Base-by-base conservation (phyloP, 1,284 basidiomycete species). In the Ceratobasidium papillatum region DNA sequence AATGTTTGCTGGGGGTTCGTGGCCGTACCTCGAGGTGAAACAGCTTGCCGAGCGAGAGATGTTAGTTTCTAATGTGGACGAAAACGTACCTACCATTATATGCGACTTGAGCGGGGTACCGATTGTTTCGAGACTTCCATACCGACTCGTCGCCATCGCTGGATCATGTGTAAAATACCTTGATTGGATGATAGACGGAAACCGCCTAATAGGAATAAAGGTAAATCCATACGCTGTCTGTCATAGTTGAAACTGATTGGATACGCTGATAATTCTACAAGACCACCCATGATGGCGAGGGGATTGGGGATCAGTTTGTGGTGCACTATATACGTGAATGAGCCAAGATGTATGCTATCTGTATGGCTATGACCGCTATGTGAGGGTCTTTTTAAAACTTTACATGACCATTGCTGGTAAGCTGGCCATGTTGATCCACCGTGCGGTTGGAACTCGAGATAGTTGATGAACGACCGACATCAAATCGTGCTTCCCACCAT, bases 71-170 rank as follows among this genome's bases (percentile, higher is more conserved):
- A 25, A 22, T 34, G 66, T 69, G 8, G 52, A 58, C 3, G 36
- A 38, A 27, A 51, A 69, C 11, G 17, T 30, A 5, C 52, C 66
- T 27, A 69, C 66, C 14, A 22, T 58, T 17, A 56, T 69, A 19
- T 22, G 14, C 3, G 52, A 34, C 27, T 25, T 69, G 7, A 34
- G 66, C 9, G 3, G 25, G n/a, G 9, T 12, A 2, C 52, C 66
- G 25, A 58, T 69, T 43, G 32, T 69, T 43, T 69, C 66, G 14
- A 52, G 66, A 25, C 43, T 69, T 12, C 66, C 66, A 9, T 69
- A 58, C 34, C n/a, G 51, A 32, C 66, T 69, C 9, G 22, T 17
- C 17, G 22, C 41, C 2, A 41, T 61, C 17, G 36, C 22, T n/a
- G 36, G 36, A n/a, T 3, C 22, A n/a, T 14, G 4, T 25, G n/a